Evolutionary conservation across 75 land plant genomes (phyloP), one percentile per base, ranked within the genome.

Genomic region (Sequoia sempervirens): DNA sequence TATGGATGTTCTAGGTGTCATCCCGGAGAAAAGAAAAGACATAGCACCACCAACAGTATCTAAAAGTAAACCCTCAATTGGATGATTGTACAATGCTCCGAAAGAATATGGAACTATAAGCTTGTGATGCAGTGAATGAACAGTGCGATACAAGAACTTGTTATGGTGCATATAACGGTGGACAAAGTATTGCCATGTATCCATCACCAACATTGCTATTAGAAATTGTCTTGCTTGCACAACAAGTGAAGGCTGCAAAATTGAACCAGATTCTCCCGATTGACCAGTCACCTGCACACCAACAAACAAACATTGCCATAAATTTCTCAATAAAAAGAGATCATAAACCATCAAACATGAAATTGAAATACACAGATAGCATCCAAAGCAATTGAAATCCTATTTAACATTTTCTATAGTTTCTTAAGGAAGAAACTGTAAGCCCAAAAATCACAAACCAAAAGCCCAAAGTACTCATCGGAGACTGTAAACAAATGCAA

Each of bases 121-220:
- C n/a, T 84, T 79, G 32, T 89, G 90, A 61, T 89, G 90, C 47
- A 70, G 72, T 20, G 90, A 89, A 53, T 89, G 90, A n/a, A 89
- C 52, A 70, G 82, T 87, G 15, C 83, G 82, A 75, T 89, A 89
- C 76, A 89, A 58, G 68, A 89, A 89, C 84, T 88, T 89, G 90
- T 88, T 89, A 26, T 45, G 47, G 68, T 89, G 90, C 90, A 89
- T 89, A 52, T 88, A 91, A 70, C 96, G 88, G 69, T 94, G 96
- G 88, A 91, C 83, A 79, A 94, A 94, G 52, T 94, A 94, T 72
- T 94, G 96, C 96, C 96, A 94, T 43, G 96, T 92, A 80, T 94
- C 96, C 82, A 94, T 70, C 14, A 92, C 88, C 41, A 92, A 45
- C 96, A 94, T 94, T 37, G 90, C 96, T n/a, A 83, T 83, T 64